These are phyloP conservation scores for Vaccinium myrtillus DNA, from an alignment of 148 eudicot genomes.

Conservation along the genomic window DNA sequence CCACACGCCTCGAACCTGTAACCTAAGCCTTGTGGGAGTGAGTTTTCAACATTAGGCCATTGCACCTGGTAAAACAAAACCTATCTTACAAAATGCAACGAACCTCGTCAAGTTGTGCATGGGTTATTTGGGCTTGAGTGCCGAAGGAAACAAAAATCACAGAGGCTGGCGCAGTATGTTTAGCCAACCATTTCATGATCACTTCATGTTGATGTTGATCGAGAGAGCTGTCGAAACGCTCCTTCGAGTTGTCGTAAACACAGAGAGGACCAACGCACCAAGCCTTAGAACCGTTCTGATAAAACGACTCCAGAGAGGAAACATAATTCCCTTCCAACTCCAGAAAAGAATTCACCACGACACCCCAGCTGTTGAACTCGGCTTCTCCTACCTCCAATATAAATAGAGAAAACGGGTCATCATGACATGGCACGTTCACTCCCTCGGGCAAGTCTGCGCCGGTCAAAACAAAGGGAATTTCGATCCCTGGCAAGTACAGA, in stretches of 20 bases:
- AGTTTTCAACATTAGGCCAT: no score
- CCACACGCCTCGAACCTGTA: no score
- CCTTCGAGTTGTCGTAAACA: neutral
- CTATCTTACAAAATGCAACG: neutral
- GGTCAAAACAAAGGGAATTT: slow-evolving; percentile 25
- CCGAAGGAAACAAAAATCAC: slow-evolving; percentile 35
- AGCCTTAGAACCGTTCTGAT: slow-evolving; percentile 13
- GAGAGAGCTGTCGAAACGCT: neutral
- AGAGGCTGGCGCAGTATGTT: neutral
- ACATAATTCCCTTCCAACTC: slow-evolving; percentile 30
- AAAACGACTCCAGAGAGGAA: slow-evolving; percentile 18
- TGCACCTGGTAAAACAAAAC: no score
- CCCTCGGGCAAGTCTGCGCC: slow-evolving; percentile 21
- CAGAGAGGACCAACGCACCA: slow-evolving; percentile 40
- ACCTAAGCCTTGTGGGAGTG: no score
- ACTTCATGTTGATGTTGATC: neutral
- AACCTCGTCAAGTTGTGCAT: slow-evolving; percentile 30
- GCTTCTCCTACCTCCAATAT: slow-evolving; percentile 3
- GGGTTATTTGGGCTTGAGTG: slow-evolving; percentile 26
- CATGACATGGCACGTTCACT: neutral
- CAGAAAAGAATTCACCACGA: slow-evolving; percentile 22
- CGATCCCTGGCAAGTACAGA: slow-evolving; percentile 16
- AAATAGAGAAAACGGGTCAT: slow-evolving; percentile 4
- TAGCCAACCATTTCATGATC: slow-evolving; percentile 22
- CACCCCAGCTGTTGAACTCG: slow-evolving; percentile 29